Evolutionary conservation across 257 asterid species (phyloP).

Genomic region (Nemophila menziesii): DNA sequence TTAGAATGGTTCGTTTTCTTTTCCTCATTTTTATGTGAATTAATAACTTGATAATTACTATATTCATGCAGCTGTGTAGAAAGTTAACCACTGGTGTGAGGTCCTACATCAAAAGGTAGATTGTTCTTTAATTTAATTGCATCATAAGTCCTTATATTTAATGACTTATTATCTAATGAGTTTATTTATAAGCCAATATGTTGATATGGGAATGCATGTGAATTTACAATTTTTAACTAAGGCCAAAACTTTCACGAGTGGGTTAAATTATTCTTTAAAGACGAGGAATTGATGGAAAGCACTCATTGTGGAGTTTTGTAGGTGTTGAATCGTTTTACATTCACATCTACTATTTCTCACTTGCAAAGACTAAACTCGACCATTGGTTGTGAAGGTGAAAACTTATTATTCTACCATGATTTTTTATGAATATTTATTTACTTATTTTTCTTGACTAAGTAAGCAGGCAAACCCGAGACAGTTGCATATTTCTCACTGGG

Average conservation of each 20-base stretch:
- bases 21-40: not conserved
- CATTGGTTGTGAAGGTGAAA: constrained; percentile 16
- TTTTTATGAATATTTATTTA: too few relatives aligned
- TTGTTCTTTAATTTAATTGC: not conserved
- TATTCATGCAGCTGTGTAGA: constrained; percentile 14
- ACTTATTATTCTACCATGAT: not conserved
- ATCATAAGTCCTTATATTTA: not conserved
- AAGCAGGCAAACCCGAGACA: constrained; percentile 19
- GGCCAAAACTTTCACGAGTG: constrained; percentile 17
- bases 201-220: constrained; percentile 17
- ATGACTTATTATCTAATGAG: too few relatives aligned
- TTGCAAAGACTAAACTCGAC: constrained; percentile 15
- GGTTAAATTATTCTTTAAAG: constrained; percentile 14
- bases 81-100: constrained; percentile 16
- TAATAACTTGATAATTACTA: not conserved
- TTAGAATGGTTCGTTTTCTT: constrained; percentile 11
- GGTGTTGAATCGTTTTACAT: constrained; percentile 18
- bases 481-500: constrained; percentile 19
- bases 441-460: constrained; percentile 1
- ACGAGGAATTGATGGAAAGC: constrained; percentile 21
- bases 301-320: constrained; percentile 7
- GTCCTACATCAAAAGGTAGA: constrained; percentile 17
- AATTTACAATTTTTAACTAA: constrained; percentile 16
- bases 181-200: constrained; percentile 5
- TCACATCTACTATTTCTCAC: constrained; percentile 14